Conservation (phyloP, 345 rosid species). For the Kandelia obovata region DNA sequence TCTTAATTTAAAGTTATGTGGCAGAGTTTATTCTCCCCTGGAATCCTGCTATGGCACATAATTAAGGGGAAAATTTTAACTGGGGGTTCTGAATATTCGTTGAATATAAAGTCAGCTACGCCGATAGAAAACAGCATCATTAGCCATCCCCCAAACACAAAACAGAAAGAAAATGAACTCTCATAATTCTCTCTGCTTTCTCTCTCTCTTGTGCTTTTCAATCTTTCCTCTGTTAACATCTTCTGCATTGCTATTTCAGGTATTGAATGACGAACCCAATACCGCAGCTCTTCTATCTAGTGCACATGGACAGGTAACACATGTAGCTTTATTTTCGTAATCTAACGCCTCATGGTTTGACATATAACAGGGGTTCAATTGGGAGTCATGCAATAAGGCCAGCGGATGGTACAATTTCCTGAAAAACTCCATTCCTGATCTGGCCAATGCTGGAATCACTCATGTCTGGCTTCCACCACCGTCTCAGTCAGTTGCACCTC, state of each 20-base stretch:
- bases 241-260: constrained; percentile 19
- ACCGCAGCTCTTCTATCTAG: neutral
- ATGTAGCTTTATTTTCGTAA: neutral
- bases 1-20: too few relatives aligned
- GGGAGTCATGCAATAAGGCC: constrained; percentile 65
- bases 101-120: neutral
- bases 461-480: constrained; percentile 97
- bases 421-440: constrained; percentile 47
- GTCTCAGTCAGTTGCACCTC: constrained; percentile 61
- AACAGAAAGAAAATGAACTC: constrained; percentile 8
- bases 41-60: too few relatives aligned
- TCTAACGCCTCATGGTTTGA: neutral
- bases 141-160: neutral
- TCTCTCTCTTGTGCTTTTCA: constrained; percentile 6
- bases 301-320: neutral
- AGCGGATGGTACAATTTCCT: constrained; percentile 87
- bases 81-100: too few relatives aligned
- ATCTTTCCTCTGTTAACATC: constrained; percentile 16
- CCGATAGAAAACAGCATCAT: neutral
- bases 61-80: too few relatives aligned
- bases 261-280: neutral
- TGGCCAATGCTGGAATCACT: constrained; percentile 65
- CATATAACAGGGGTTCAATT: constrained; percentile 65
- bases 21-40: too few relatives aligned
- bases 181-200: neutral